Evolutionary conservation across 257 asterid genomes (phyloP).

Genomic region (Solanum pennellii): DNA sequence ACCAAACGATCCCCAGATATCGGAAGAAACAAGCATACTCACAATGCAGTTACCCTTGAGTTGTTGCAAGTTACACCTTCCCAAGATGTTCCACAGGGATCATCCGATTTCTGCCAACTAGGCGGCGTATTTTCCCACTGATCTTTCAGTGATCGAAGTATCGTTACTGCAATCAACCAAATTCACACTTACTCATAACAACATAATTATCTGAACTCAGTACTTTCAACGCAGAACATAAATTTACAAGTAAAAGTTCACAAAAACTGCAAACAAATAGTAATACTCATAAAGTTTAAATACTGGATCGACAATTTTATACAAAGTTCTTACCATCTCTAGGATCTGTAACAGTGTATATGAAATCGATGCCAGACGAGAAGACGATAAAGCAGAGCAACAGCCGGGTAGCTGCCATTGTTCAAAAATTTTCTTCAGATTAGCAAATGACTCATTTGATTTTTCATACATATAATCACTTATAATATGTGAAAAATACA

Average conservation of each 20-base stretch:
- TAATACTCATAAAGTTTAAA: not conserved
- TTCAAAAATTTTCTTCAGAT: not conserved
- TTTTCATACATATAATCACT: not conserved
- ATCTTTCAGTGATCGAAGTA: slow-evolving; percentile 66
- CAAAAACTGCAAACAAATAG: not conserved
- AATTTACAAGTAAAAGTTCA: not conserved
- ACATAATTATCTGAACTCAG: not conserved
- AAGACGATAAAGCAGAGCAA: slow-evolving; percentile 20
- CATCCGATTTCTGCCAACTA: slow-evolving; percentile 62
- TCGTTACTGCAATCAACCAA: slow-evolving; percentile 45
- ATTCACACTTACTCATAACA: not conserved
- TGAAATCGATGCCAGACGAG: not conserved
- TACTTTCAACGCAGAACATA: not conserved
- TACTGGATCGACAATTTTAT: not conserved
- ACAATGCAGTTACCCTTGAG: slow-evolving; percentile 73
- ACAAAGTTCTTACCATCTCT: slow-evolving; percentile 29
- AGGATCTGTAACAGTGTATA: slow-evolving; percentile 16
- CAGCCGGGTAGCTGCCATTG: slow-evolving; percentile 29
- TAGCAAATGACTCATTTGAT: not conserved
- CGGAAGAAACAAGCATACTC: not conserved
- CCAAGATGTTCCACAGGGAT: slow-evolving; percentile 67
- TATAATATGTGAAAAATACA: not conserved
- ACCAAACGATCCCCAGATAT: not conserved
- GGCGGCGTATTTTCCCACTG: slow-evolving; percentile 74
- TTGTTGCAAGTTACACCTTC: slow-evolving; percentile 74